Evolutionary conservation across 2,329 filamentous ascomycete species (phyloP), one percentile per base, ranked within the genome.

Genomic region (Coniella vitis): DNA sequence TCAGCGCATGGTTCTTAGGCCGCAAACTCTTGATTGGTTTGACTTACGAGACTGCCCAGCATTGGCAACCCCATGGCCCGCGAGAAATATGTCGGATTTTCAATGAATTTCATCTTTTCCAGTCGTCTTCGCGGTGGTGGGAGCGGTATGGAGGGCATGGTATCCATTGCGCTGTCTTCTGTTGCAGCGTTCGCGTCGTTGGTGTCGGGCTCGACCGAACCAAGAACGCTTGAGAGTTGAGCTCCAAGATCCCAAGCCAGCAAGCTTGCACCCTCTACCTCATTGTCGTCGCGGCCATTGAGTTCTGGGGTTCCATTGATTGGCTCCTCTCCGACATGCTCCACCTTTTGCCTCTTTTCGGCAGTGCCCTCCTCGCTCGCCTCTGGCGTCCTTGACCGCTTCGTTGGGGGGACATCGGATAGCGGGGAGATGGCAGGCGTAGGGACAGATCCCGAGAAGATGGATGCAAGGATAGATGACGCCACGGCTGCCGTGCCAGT

Each of bases 31-130:
- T 7, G 14, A 7, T 19, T 17, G 4, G 38, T 20, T 14, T 14
- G 5, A 57, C 60, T 51, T 48, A 60, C 60, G 41, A 65, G 49
- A 22, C 60, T 66, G 4, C 65, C 65, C 19, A 68, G 44, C 5
- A 65, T 49, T 1, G 63, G 62, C 19, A 68, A 53, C 29, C 61
- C 64, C 65, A 68, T 67, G 13, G 62, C 62, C 32, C 64, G 60
- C 49, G 64, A 58, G 7, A 67, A 59, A 45, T 64, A 65, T 1
- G 59, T 59, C 1, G 64, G 59, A 32, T 61, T 65, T 38, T 60
- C 59, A 1, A 60, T 60, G 12, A 63, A 64, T 47, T 61, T 63
- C 62, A 67, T 64, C 51, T 62, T 63, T 45, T 58, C 63, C 25
- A 60, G 58, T 21, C 56, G 58, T 35, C 17, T 52, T 51, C 19